Conservation (phyloP, 768 basidiomycete species). For the Tulasnella calospora region DNA sequence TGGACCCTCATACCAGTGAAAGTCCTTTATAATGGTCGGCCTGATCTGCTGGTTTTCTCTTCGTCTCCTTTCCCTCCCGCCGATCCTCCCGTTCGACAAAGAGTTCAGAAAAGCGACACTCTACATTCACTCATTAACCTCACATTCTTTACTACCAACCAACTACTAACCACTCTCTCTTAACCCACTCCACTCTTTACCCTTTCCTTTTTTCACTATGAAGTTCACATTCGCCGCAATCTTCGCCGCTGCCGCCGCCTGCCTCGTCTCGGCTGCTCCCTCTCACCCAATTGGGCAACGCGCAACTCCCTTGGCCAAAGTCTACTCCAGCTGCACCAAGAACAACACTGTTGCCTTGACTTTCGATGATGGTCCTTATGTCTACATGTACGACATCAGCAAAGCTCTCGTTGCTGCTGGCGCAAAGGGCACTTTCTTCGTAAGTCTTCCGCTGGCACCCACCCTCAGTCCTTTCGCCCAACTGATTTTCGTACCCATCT, state of each 20-base stretch:
- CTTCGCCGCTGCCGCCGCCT: conserved; percentile 4
- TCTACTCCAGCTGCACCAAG: conserved; percentile 22
- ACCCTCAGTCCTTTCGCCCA: background rate
- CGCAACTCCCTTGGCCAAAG: conserved; percentile 16
- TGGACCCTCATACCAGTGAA: background rate
- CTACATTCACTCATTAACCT: background rate
- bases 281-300: background rate
- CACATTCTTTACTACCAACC: background rate
- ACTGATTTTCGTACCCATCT: background rate
- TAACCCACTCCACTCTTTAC: background rate
- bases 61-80: background rate
- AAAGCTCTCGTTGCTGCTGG: conserved; percentile 14
- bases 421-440: conserved; percentile 30
- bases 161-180: background rate
- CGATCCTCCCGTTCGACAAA: background rate
- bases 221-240: conserved; percentile 7
- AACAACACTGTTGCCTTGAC: conserved; percentile 23
- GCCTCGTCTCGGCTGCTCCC: conserved; percentile 6
- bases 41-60: background rate
- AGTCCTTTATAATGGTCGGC: background rate
- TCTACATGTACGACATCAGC: conserved; percentile 27
- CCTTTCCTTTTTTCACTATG: background rate
- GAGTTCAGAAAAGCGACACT: conserved; percentile 1
- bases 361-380: conserved; percentile 30
- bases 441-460: conserved; percentile 17